Conservation (phyloP, 1,284 basidiomycete genomes). For the Cutaneotrichosporon dermatis region DNA sequence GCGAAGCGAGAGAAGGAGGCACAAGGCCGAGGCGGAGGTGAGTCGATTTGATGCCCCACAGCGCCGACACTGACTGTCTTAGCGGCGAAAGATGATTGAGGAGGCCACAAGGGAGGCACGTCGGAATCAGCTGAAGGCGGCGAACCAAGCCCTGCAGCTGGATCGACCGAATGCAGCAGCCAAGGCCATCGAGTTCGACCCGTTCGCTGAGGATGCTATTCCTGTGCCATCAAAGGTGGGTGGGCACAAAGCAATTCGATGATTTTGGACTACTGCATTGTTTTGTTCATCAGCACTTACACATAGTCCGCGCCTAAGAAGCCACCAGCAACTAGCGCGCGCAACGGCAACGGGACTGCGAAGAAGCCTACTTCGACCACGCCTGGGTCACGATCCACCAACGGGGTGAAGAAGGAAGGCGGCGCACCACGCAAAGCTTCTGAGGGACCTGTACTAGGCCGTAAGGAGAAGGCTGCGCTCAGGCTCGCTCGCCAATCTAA, state of each 20-base stretch:
- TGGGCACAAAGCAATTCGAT: too few species aligned
- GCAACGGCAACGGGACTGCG: background rate
- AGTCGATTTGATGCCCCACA: conserved; percentile 1
- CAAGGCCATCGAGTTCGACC: conserved; percentile 29
- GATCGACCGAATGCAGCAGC: conserved; percentile 1
- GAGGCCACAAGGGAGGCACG: conserved; percentile 36
- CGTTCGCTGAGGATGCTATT: conserved; percentile 39
- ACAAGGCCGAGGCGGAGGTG: conserved; percentile 40
- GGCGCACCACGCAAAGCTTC: conserved; percentile 10
- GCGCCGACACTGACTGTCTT: background rate
- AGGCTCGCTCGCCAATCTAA: conserved; percentile 10
- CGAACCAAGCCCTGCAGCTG: conserved; percentile 33
- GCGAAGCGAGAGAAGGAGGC: conserved; percentile 32
- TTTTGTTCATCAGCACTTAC: background rate
- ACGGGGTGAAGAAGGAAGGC: conserved; percentile 1
- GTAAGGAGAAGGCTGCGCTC: conserved; percentile 33
- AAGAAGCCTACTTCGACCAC: background rate
- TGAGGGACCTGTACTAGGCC: conserved; percentile 23
- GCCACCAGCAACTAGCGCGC: background rate
- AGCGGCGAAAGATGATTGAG: conserved; percentile 36
- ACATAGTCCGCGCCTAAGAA: conserved; percentile 1
- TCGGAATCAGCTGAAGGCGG: conserved; percentile 32
- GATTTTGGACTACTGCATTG: too few species aligned
- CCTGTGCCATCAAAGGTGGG: conserved; percentile 13
- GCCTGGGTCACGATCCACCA: background rate